Evolutionary conservation across 257 asterid species (phyloP).

Genomic region (Scutellaria minor): DNA sequence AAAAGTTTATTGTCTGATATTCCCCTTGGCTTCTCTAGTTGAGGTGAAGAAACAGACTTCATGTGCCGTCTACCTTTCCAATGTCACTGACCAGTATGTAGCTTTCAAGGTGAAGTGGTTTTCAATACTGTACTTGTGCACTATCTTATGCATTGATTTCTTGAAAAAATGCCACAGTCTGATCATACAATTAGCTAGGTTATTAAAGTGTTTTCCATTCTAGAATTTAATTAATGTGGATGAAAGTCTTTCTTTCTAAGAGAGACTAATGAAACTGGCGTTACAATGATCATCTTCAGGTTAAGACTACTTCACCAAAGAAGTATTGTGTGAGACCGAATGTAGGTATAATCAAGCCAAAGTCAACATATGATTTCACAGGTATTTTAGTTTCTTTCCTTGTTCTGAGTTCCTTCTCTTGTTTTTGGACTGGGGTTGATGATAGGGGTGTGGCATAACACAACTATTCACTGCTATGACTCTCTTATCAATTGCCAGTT

Average conservation of each 20-base stretch:
- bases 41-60: conserved; percentile 87
- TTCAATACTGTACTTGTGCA: conserved; percentile 26
- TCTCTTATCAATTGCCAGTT: not conserved
- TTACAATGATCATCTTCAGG: conserved; percentile 54
- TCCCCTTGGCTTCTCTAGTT: conserved; percentile 52
- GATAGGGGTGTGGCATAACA: conserved; percentile 24
- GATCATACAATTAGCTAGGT: conserved; percentile 8
- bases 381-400: conserved; percentile 49
- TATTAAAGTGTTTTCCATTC: conserved; percentile 3
- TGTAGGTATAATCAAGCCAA: conserved; percentile 84
- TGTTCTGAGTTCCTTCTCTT: not conserved
- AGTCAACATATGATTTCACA: conserved; percentile 67
- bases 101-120: conserved; percentile 78
- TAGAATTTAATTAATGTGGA: conserved; percentile 18
- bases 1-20: conserved; percentile 30
- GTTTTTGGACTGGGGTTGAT: not conserved
- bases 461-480: conserved; percentile 20
- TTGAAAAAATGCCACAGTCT: conserved; percentile 1
- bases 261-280: conserved; percentile 19
- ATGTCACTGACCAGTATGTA: conserved; percentile 76
- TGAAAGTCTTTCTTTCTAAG: conserved; percentile 4
- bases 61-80: conserved; percentile 64
- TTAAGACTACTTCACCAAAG: conserved; percentile 92
- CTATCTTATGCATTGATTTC: conserved; percentile 17
- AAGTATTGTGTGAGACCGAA: conserved; percentile 89